phyloP scores from a whole-genome alignment of 164 flowering plant genomes.

The Stephania cephalantha region DNA sequence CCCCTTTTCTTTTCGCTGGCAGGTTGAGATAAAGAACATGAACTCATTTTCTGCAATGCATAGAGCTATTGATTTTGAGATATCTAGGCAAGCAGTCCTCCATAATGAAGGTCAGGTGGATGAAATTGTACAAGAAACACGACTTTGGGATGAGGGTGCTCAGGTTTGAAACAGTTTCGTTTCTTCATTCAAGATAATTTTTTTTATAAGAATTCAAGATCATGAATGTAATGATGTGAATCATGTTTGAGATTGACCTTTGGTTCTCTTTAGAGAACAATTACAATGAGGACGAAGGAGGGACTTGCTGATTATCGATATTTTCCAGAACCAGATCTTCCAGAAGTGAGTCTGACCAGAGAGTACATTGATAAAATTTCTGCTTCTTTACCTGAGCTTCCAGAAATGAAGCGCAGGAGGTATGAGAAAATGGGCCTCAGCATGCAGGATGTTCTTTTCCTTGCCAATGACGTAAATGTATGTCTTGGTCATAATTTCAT shows the following conservation, averaged over 20 bases:
- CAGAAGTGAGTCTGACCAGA: conserved; percentile 56
- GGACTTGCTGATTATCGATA: conserved; percentile 92
- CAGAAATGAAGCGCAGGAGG: conserved; percentile 71
- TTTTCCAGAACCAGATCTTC: conserved; percentile 97
- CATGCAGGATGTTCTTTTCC: conserved; percentile 93
- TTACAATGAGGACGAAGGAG: conserved; percentile 93
- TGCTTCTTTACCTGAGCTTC: conserved; percentile 73
- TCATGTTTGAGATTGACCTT: neutral
- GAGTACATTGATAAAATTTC: conserved; percentile 52
- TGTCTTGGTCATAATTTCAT: conserved; percentile 18
- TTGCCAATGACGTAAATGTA: conserved; percentile 74
- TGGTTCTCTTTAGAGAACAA: conserved; percentile 49
- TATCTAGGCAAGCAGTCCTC: conserved; percentile 63
- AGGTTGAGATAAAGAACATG: conserved; percentile 94
- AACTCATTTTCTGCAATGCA: conserved; percentile 87
- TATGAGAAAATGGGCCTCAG: conserved; percentile 81
- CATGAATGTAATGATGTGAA: neutral
- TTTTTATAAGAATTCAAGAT: no score
- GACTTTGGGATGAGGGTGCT: conserved; percentile 90
- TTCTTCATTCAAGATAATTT: neutral
- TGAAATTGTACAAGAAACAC: conserved; percentile 84
- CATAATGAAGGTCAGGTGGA: conserved; percentile 58
- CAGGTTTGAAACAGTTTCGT: conserved; percentile 47
- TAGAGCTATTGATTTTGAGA: conserved; percentile 88
- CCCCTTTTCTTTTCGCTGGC: conserved; percentile 15